Evolutionary conservation across 1,139 yeast species (phyloP).

Genomic region (Blastobotrys persicus): DNA sequence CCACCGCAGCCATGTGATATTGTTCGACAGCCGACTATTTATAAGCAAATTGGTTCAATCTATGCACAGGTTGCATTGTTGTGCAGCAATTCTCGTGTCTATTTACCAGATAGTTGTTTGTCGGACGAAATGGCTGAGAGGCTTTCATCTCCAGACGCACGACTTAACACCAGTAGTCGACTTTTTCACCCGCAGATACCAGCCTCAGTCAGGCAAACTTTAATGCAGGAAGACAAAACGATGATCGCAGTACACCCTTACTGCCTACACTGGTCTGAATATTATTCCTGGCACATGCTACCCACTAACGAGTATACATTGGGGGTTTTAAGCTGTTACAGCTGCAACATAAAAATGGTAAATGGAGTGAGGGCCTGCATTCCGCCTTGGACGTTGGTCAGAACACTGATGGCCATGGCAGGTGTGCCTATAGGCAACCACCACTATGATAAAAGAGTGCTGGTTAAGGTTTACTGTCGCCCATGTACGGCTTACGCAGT

Average conservation of each 20-base stretch:
- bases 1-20: too few species aligned
- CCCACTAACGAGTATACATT: too few species aligned
- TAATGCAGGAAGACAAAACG: neutral
- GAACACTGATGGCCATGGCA: too few species aligned
- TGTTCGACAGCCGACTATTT: neutral
- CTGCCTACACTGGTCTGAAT: too few species aligned
- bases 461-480: neutral
- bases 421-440: too few species aligned
- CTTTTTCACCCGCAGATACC: neutral
- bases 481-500: neutral
- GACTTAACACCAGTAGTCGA: neutral
- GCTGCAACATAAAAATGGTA: too few species aligned
- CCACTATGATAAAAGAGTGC: neutral
- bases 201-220: neutral
- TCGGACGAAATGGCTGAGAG: neutral
- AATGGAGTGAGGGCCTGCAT: too few species aligned
- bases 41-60: neutral
- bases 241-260: too few species aligned
- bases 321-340: too few species aligned
- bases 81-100: neutral
- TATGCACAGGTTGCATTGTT: neutral
- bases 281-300: too few species aligned
- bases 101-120: neutral
- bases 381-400: too few species aligned
- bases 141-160: neutral